Base-by-base conservation (phyloP, 108 stramenopile species). In the Thalassiosira profunda region DNA sequence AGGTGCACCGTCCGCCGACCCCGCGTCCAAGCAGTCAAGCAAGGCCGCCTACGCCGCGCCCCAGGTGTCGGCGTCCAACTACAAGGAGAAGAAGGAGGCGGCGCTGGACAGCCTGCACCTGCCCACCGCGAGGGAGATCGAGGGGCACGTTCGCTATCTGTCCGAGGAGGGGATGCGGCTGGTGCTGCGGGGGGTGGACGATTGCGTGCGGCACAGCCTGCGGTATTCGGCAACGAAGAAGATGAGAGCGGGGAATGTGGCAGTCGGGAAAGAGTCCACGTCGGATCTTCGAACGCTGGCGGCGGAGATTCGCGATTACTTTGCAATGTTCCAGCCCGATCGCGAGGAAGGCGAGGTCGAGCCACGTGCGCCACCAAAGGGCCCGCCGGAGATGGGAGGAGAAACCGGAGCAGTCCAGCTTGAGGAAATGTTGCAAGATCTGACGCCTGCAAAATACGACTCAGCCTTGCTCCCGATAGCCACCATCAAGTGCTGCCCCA, bases 281-380 rank as follows among this genome's bases (percentile, higher is more conserved):
- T 20, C 1, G n/a, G 33, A 53, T 46, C 34, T 33, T 4, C 43
- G 24, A 26, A 47, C 34, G 15, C 35, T 70, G 34, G 68, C 30
- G 24, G 46, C 42, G 17, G 57, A 49, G 47, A 56, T 55, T 28
- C 26, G 28, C 26, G 10, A 6, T 36, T 76, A 42, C 34, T 67
- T 76, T 63, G 54, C 41, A 33, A 68, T 63, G 67, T 76, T 76
- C 61, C 49, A 60, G 45, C 74, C 65, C 31, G 25, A 44, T 23
- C 29, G 61, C 4, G 43, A 60, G 24, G 58, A 49, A 3, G 53
- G 38, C 0, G n/a, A n/a, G n/a, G n/a, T n/a, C n/a, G n/a, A n/a
- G n/a, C n/a, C n/a, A n/a, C n/a, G n/a, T n/a, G n/a, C n/a, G n/a
- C n/a, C n/a, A n/a, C n/a, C n/a, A n/a, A 8, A 9, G 4, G 17